These are phyloP conservation scores for Colletotrichum lindemuthianum DNA, from an alignment of 2,329 filamentous ascomycete species.

Conservation along the genomic window DNA sequence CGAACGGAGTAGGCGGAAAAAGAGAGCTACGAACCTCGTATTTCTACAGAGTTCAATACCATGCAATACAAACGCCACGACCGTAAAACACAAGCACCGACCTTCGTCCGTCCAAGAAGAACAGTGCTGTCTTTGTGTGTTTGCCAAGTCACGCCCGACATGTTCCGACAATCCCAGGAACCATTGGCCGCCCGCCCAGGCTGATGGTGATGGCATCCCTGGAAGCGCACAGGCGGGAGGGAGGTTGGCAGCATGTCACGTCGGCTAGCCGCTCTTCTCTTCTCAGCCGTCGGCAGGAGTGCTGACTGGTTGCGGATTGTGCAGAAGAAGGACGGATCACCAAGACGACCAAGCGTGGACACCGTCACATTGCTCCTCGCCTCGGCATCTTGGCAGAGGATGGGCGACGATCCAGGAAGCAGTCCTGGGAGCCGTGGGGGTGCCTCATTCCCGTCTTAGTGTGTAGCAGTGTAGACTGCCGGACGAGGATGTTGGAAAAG, in stretches of 20 bases:
- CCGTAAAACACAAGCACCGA: no score
- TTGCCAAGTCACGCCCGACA: slow-evolving; percentile 32
- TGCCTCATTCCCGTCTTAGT: background rate
- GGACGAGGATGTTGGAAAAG: slow-evolving; percentile 10
- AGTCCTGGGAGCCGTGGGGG: background rate
- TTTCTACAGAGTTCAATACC: no score
- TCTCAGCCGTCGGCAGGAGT: slow-evolving; percentile 9
- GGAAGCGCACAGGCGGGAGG: background rate
- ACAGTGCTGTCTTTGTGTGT: background rate
- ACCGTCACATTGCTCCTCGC: slow-evolving; percentile 5
- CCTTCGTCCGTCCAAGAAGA: background rate
- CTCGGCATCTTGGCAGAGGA: slow-evolving; percentile 23
- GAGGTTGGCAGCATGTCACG: background rate
- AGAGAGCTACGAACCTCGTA: no score
- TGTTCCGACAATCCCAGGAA: slow-evolving; percentile 29
- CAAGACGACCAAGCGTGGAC: slow-evolving; percentile 21
- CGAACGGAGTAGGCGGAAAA: no score
- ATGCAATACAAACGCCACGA: no score
- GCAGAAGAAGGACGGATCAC: slow-evolving; percentile 7
- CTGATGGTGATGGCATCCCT: slow-evolving; percentile 10
- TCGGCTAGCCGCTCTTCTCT: slow-evolving; percentile 5
- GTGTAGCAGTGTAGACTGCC: slow-evolving; percentile 11
- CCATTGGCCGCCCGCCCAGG: background rate
- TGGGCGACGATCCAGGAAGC: slow-evolving; percentile 4
- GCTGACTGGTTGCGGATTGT: background rate